Evolutionary conservation across 2,329 filamentous ascomycete genomes (phyloP).

Genomic region (Xylariaceae sp.): DNA sequence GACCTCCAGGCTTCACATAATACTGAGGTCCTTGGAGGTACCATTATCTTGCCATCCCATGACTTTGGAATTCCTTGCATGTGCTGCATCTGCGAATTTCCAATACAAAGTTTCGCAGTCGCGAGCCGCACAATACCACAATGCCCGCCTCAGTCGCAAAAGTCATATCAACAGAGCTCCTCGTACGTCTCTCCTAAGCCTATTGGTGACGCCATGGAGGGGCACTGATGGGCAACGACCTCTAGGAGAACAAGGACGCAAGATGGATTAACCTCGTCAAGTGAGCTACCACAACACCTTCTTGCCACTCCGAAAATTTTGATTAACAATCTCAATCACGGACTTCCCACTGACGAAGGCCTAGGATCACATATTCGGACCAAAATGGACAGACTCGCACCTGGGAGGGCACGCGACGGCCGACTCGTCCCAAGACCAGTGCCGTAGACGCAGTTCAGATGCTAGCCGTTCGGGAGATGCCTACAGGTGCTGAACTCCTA

Average conservation of each 20-base stretch:
- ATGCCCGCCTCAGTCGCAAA: slow-evolving; percentile 21
- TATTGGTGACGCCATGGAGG: too few species aligned
- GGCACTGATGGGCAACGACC: background rate
- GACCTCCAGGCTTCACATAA: too few species aligned
- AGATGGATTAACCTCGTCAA: slow-evolving; percentile 31
- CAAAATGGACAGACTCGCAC: slow-evolving; percentile 25
- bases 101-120: background rate
- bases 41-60: too few species aligned
- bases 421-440: slow-evolving; percentile 25
- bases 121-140: background rate
- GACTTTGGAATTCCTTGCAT: background rate
- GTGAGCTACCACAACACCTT: slow-evolving; percentile 15
- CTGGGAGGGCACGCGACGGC: slow-evolving; percentile 28
- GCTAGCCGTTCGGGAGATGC: slow-evolving; percentile 22
- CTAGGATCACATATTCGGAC: slow-evolving; percentile 29
- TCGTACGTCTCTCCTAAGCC: slow-evolving; percentile 18
- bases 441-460: slow-evolving; percentile 30
- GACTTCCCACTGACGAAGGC: too few species aligned
- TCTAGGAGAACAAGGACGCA: slow-evolving; percentile 29
- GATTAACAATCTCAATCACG: background rate
- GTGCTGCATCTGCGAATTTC: too few species aligned
- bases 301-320: background rate
- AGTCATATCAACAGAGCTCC: slow-evolving; percentile 27
- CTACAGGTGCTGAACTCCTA: slow-evolving; percentile 28
- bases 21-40: too few species aligned